These are phyloP conservation scores for Globisporangium recalcitrans DNA, from an alignment of 352 stramenopile genomes.

Conservation along the genomic window DNA sequence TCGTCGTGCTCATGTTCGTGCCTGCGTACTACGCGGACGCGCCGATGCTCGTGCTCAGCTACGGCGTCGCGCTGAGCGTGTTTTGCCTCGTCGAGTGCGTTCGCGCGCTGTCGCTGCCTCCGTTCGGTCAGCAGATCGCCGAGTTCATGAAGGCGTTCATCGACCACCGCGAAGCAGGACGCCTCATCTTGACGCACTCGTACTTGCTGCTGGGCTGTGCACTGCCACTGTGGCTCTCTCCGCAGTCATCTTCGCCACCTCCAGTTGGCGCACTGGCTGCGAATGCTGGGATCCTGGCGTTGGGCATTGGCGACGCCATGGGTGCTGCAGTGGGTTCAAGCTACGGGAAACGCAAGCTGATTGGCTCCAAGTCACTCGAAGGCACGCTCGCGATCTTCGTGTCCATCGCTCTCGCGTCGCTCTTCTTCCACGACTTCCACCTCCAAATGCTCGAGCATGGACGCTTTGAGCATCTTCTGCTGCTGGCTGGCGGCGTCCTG, in stretches of 20 bases:
- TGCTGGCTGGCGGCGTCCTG: constrained; percentile 26
- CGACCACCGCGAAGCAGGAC: constrained; percentile 64
- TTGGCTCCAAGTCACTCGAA: constrained; percentile 65
- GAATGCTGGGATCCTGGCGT: constrained; percentile 64
- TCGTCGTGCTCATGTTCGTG: constrained; percentile 75
- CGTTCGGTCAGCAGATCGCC: constrained; percentile 44
- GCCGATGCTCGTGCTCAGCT: constrained; percentile 70
- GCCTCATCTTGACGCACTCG: constrained; percentile 67
- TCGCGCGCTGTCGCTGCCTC: constrained; percentile 51
- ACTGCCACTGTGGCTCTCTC: constrained; percentile 59
- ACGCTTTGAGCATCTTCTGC: constrained; percentile 17
- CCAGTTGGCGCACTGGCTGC: constrained; percentile 23
- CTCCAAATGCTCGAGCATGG: not conserved
- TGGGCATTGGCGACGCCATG: constrained; percentile 78
- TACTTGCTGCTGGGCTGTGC: constrained; percentile 77
- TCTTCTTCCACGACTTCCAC: constrained; percentile 44
- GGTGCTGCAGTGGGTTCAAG: constrained; percentile 55
- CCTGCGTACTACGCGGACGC: constrained; percentile 48
- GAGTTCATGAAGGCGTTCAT: constrained; percentile 70
- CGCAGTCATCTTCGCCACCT: not conserved
- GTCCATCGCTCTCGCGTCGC: constrained; percentile 51
- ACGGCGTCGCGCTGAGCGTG: constrained; percentile 63
- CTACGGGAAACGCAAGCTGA: constrained; percentile 40
- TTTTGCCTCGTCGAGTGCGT: constrained; percentile 71
- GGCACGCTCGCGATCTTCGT: constrained; percentile 53